phyloP scores from a whole-genome alignment of 306 rosid genomes.

The Cyamopsis tetragonoloba region DNA sequence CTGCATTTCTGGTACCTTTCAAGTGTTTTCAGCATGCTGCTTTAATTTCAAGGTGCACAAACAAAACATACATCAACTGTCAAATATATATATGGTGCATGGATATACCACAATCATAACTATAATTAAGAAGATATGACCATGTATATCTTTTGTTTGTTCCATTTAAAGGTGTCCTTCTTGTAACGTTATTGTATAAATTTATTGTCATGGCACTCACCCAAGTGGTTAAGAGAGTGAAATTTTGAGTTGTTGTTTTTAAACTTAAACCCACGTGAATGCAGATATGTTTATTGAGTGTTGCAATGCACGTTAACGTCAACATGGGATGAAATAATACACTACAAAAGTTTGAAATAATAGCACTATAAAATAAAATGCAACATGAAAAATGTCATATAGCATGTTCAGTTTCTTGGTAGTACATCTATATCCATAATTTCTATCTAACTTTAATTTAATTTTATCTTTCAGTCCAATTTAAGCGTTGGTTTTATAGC shows the following conservation, averaged over 20 bases:
- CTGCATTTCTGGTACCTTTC: conserved; percentile 88
- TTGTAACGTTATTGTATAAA: neutral
- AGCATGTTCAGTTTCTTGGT: no score
- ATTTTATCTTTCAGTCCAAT: no score
- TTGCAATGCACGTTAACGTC: no score
- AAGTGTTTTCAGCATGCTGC: conserved; percentile 43
- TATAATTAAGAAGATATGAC: neutral
- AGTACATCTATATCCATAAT: no score
- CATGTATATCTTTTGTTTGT: neutral
- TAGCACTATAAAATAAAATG: no score
- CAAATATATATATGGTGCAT: conserved; percentile 43
- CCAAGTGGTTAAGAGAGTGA: no score
- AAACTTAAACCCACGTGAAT: no score
- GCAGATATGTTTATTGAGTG: no score
- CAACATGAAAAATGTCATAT: no score
- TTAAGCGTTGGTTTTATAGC: no score
- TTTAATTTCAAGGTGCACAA: neutral
- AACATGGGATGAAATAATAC: neutral
- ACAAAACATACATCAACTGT: conserved; percentile 22
- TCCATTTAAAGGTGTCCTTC: neutral
- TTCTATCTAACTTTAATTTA: no score
- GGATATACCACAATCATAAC: neutral
- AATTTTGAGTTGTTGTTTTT: no score
- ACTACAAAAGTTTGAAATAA: neutral
- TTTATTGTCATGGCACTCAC: neutral